These are phyloP conservation scores for Cubamyces lactineus DNA, from an alignment of 768 basidiomycete species.

Conservation along the genomic window DNA sequence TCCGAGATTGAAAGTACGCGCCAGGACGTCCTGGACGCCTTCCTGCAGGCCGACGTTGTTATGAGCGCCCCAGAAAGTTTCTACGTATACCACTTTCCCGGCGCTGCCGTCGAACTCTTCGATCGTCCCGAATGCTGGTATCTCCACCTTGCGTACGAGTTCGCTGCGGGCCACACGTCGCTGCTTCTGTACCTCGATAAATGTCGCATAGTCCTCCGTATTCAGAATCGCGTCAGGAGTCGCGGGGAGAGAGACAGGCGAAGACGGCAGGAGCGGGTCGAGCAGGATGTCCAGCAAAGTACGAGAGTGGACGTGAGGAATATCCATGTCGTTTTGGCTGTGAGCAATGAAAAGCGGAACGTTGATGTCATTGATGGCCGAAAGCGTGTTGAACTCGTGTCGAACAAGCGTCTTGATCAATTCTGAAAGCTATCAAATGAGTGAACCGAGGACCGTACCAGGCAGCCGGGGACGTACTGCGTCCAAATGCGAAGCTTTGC, in stretches of 20 bases:
- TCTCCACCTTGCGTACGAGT: slow-evolving; percentile 47
- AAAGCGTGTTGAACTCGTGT: slow-evolving; percentile 66
- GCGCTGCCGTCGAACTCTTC: slow-evolving; percentile 53
- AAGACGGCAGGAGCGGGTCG: slow-evolving; percentile 59
- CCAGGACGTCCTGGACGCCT: slow-evolving; percentile 66
- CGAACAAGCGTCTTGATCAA: slow-evolving; percentile 55
- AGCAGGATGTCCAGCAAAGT: slow-evolving; percentile 70
- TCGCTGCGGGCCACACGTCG: slow-evolving; percentile 48
- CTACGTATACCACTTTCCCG: slow-evolving; percentile 55
- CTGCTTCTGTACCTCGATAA: slow-evolving; percentile 42
- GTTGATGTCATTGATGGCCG: slow-evolving; percentile 60
- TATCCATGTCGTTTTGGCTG: slow-evolving; percentile 74
- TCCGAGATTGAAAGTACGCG: slow-evolving; percentile 32
- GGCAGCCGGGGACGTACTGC: slow-evolving; percentile 50
- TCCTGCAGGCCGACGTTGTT: slow-evolving; percentile 61
- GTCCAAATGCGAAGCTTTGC: slow-evolving; percentile 59
- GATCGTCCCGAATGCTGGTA: slow-evolving; percentile 54
- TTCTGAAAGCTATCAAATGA: slow-evolving; percentile 39
- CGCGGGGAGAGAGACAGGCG: slow-evolving; percentile 41
- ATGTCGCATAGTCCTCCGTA: slow-evolving; percentile 48
- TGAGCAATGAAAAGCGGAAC: slow-evolving; percentile 75
- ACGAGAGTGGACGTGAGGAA: slow-evolving; percentile 69
- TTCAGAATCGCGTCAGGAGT: slow-evolving; percentile 34
- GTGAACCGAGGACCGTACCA: background rate
- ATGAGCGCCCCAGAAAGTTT: slow-evolving; percentile 62